Percentiles rank a stretch among this genome's conserved stretches.
These are phyloP conservation scores for Xerocomus brunneocitrinus DNA, from an alignment of 768 basidiomycete species.

Conservation along the genomic window DNA sequence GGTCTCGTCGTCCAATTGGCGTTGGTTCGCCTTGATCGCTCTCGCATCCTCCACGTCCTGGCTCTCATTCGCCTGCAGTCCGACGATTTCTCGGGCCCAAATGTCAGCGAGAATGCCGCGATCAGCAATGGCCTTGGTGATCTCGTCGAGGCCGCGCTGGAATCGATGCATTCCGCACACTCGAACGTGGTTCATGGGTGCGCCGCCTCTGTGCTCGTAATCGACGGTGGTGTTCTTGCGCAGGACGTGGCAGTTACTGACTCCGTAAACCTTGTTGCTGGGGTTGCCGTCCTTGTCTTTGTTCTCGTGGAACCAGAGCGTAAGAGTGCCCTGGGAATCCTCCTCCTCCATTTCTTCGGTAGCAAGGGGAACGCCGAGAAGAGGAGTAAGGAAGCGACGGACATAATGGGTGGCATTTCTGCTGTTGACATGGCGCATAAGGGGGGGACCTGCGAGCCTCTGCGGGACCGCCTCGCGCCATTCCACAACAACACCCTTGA, in stretches of 20 bases:
- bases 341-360: constrained; percentile 13
- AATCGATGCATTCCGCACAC: constrained; percentile 26
- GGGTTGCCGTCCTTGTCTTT: constrained; percentile 20
- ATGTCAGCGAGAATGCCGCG: constrained; percentile 15
- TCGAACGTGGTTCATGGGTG: neutral
- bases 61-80: constrained; percentile 18
- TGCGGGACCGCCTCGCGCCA: constrained; percentile 31
- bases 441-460: constrained; percentile 19
- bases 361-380: constrained; percentile 32
- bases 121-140: constrained; percentile 19
- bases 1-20: constrained; percentile 3
- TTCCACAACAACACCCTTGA: constrained; percentile 25
- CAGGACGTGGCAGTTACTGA: constrained; percentile 31
- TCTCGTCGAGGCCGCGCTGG: constrained; percentile 33
- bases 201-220: constrained; percentile 30
- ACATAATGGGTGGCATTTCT: constrained; percentile 28
- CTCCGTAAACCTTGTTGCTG: constrained; percentile 25
- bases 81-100: constrained; percentile 19
- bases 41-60: constrained; percentile 14
- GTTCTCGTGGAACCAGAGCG: constrained; percentile 30
- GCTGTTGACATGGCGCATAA: constrained; percentile 10
- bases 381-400: constrained; percentile 31
- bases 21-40: constrained; percentile 1
- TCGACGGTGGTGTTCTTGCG: constrained; percentile 22
- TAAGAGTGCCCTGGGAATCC: constrained; percentile 11